Conservation (phyloP, 208 protist genomes). For the Trypanosoma vivax region DNA sequence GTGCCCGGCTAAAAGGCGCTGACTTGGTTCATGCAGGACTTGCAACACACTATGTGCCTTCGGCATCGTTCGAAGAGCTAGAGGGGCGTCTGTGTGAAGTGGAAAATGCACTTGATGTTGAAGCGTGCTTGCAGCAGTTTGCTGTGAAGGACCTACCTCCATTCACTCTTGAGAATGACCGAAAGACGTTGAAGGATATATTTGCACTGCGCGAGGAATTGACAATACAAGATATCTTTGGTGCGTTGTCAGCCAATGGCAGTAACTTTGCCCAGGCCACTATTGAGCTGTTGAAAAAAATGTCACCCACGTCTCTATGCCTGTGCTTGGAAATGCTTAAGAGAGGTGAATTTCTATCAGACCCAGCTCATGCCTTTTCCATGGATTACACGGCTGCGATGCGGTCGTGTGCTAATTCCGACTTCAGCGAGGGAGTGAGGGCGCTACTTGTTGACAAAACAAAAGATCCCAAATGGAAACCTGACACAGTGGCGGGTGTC, state of each 20-base stretch:
- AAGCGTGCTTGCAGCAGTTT: slow-evolving; percentile 39
- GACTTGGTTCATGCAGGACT: slow-evolving; percentile 66
- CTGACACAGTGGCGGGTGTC: slow-evolving; percentile 41
- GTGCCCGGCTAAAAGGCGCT: slow-evolving; percentile 56
- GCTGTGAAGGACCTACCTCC: slow-evolving; percentile 23
- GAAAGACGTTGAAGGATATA: slow-evolving; percentile 20
- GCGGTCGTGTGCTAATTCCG: slow-evolving; percentile 22
- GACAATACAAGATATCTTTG: slow-evolving; percentile 42
- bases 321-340: slow-evolving; percentile 52
- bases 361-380: slow-evolving; percentile 42
- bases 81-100: slow-evolving; percentile 47
- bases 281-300: slow-evolving; percentile 21
- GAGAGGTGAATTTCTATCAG: slow-evolving; percentile 24
- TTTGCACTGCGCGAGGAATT: slow-evolving; percentile 30
- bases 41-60: slow-evolving; percentile 77
- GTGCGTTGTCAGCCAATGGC: slow-evolving; percentile 14
- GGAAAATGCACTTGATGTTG: slow-evolving; percentile 22
- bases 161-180: slow-evolving; percentile 33
- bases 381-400: slow-evolving; percentile 56
- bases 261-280: slow-evolving; percentile 27
- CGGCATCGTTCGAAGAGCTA: slow-evolving; percentile 33
- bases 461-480: slow-evolving; percentile 74
- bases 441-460: slow-evolving; percentile 80
- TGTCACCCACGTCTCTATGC: slow-evolving; percentile 51
- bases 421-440: slow-evolving; percentile 79